These are phyloP conservation scores for Physocladia obscura DNA, from an alignment of 192 early-diverging fungal genomes.

Conservation along the genomic window DNA sequence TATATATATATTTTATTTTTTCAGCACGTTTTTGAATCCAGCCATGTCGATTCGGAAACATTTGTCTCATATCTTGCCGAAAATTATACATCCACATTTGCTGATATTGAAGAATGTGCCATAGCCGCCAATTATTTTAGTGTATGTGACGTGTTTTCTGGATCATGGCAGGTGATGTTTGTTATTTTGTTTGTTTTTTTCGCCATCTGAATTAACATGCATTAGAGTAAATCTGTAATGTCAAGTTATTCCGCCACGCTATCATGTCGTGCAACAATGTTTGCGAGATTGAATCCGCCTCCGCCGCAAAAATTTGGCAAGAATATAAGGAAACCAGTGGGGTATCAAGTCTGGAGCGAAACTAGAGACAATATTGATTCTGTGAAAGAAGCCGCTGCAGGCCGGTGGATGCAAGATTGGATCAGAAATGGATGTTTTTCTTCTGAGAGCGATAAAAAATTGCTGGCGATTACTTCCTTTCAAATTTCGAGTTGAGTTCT, in stretches of 20 bases:
- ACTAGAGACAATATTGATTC: constrained; percentile 2
- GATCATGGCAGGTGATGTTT: constrained; percentile 35
- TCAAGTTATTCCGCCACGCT: constrained; percentile 35
- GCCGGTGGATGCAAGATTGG: not conserved
- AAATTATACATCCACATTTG: constrained; percentile 37
- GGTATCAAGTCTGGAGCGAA: not conserved
- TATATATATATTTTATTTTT: not conserved
- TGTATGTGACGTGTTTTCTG: constrained; percentile 31
- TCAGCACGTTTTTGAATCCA: constrained; percentile 35
- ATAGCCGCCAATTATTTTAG: constrained; percentile 27
- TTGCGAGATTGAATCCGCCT: constrained; percentile 26
- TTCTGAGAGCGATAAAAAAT: not conserved
- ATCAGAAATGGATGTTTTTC: not conserved
- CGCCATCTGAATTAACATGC: too few relatives aligned
- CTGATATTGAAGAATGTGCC: constrained; percentile 40
- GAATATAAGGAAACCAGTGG: constrained; percentile 23
- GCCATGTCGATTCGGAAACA: constrained; percentile 31
- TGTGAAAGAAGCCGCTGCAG: not conserved
- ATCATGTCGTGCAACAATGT: constrained; percentile 32
- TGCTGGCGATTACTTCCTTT: not conserved
- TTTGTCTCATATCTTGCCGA: constrained; percentile 39
- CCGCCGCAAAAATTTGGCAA: constrained; percentile 29
- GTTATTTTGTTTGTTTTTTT: too few relatives aligned
- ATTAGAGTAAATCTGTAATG: constrained; percentile 31
- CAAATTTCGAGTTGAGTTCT: not conserved